Evolutionary conservation across 2,329 filamentous ascomycete species (phyloP), one percentile per base, ranked within the genome.

Genomic region (Colletotrichum aenigma): DNA sequence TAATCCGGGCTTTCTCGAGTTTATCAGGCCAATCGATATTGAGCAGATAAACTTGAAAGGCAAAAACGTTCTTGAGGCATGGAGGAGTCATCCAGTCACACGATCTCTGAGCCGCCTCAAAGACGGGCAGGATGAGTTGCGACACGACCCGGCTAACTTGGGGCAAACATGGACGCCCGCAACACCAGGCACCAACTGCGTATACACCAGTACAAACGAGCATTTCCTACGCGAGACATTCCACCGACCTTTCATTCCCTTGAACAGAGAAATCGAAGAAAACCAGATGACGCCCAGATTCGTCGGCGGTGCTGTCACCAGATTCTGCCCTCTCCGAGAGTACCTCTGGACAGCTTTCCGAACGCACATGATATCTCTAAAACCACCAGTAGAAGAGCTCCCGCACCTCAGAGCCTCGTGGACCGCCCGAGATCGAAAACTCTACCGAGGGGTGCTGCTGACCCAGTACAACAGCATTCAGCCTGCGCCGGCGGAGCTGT

Each of bases 1-100:
- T 28, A 0, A 18, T 21, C 43, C 43, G n/a, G 43, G 0, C 18
- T 21, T 10, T 48, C 18, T n/a, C 38, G 0, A n/a, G 9, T 48
- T 48, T n/a, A 1, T 12, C 38, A n/a, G 18, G 38, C 38, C 21
- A 16, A 7, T 16, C 13, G 55, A 24, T 13, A 12, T 28, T 2
- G 13, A 58, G 2, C 55, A 58, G 0, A 18, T 58, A 12, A 28
- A 18, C 4, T 0, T 58, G 24, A 7, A 58, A 2, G 55, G 55
- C 13, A n/a, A 1, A 18, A 58, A 24, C 4, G 28, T 58, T 2
- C 55, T 28, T 3, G 2, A 58, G 1, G 55, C 55, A 0, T 58
- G 55, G 55, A 58, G 3, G 26, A 58, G 6, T 13, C 55, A 58
- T 13, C 55, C 55, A 1, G 16, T 3, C 10, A 58, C 55, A 18